These are phyloP conservation scores for Neurospora tetraspora DNA, from an alignment of 495 filamentous ascomycete species.

Conservation along the genomic window DNA sequence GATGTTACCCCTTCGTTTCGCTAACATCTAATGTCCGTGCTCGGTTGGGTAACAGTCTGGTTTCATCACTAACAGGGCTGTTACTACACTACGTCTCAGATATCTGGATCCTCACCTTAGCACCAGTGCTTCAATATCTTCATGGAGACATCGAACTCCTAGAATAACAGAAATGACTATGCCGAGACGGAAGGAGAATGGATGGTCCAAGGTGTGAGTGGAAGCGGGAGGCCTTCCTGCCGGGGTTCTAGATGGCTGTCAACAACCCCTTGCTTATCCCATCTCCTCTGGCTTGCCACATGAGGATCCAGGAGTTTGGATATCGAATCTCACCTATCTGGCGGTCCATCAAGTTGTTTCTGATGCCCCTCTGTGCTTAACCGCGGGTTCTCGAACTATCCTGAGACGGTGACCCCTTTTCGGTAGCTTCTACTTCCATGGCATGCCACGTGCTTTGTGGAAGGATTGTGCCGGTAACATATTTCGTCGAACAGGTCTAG, in stretches of 20 bases:
- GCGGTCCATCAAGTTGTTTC: neutral
- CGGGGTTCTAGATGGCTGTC: neutral
- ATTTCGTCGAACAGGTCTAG: conserved; percentile 5
- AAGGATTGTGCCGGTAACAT: conserved; percentile 6
- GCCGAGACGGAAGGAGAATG: conserved; percentile 14
- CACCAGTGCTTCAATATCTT: neutral
- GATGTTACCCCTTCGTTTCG: neutral
- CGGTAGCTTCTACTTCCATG: neutral
- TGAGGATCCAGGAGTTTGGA: neutral
- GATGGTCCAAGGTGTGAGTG: conserved; percentile 7
- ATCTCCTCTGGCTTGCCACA: neutral
- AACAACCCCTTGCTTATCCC: neutral
- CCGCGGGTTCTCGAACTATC: conserved; percentile 1
- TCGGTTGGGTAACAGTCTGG: neutral
- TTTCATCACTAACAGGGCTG: neutral
- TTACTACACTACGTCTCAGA: neutral
- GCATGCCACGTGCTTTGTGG: neutral
- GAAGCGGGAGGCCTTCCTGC: neutral
- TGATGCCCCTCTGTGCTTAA: neutral
- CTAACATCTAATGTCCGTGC: neutral
- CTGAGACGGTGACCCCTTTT: conserved; percentile 4
- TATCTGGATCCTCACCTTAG: neutral
- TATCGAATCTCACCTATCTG: neutral
- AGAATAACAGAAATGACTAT: neutral
- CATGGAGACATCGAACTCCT: neutral